These are phyloP conservation scores for Fusarium protoensiforme DNA, from an alignment of 2,329 filamentous ascomycete genomes.

Conservation along the genomic window DNA sequence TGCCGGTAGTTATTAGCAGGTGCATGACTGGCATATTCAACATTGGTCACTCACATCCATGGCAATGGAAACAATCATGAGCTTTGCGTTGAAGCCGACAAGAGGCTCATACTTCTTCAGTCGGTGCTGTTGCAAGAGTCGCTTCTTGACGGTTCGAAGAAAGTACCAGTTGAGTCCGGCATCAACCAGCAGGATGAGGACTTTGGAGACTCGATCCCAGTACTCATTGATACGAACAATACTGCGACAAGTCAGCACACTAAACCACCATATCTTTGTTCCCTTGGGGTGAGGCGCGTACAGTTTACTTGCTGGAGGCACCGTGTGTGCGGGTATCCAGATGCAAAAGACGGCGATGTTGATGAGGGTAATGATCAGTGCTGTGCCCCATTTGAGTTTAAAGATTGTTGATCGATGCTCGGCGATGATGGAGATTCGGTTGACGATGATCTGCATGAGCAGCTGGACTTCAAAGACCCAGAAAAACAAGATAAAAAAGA, in stretches of 20 bases:
- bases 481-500: slow-evolving; percentile 52
- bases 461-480: slow-evolving; percentile 62
- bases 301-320: slow-evolving; percentile 51
- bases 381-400: slow-evolving; percentile 59
- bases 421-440: slow-evolving; percentile 62
- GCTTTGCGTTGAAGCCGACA: slow-evolving; percentile 60
- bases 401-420: slow-evolving; percentile 51
- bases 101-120: slow-evolving; percentile 63
- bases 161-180: slow-evolving; percentile 65
- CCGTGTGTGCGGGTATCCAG: slow-evolving; percentile 61
- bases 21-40: rapidly evolving
- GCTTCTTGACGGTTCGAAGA: slow-evolving; percentile 56
- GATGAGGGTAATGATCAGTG: slow-evolving; percentile 57
- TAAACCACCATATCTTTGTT: neutral
- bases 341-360: slow-evolving; percentile 65
- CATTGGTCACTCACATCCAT: slow-evolving; percentile 56
- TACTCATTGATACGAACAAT: slow-evolving; percentile 57
- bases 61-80: slow-evolving; percentile 60
- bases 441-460: slow-evolving; percentile 66
- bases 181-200: slow-evolving; percentile 62
- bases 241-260: slow-evolving; percentile 17
- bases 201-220: slow-evolving; percentile 65
- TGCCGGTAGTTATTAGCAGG: neutral
- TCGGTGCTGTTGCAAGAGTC: slow-evolving; percentile 58
- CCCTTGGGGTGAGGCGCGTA: slow-evolving; percentile 29